These are phyloP conservation scores for Ogataea paradorogensis DNA, from an alignment of 805 yeast species.

Conservation along the genomic window DNA sequence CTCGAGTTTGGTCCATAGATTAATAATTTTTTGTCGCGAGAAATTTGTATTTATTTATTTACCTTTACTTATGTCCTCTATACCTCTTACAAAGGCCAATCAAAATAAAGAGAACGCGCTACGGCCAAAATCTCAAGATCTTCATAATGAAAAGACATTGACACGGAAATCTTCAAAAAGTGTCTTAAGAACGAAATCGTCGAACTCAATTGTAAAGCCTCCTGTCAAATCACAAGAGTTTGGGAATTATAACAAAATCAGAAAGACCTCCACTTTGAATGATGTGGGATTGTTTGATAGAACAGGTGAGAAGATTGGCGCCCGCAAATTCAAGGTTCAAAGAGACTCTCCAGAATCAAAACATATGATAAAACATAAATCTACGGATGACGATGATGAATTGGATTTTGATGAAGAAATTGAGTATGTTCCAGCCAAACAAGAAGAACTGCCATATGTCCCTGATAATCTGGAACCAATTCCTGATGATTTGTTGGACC, in stretches of 20 bases:
- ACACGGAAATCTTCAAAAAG: constrained; percentile 19
- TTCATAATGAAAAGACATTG: constrained; percentile 13
- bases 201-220: constrained; percentile 21
- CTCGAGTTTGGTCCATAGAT: not conserved
- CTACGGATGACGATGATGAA: constrained; percentile 1
- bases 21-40: constrained; percentile 6
- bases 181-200: constrained; percentile 26
- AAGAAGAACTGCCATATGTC: constrained; percentile 38
- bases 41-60: constrained; percentile 3
- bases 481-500: constrained; percentile 32
- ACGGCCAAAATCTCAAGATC: constrained; percentile 9
- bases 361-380: constrained; percentile 20
- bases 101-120: constrained; percentile 22
- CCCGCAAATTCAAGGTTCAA: constrained; percentile 33
- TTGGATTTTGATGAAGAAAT: constrained; percentile 38
- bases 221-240: constrained; percentile 10
- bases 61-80: constrained; percentile 14
- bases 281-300: constrained; percentile 3
- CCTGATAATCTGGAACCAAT: constrained; percentile 45
- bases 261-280: constrained; percentile 18
- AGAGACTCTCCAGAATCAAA: constrained; percentile 29
- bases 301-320: constrained; percentile 13
- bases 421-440: constrained; percentile 45
- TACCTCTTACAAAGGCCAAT: constrained; percentile 10
- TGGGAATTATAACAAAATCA: constrained; percentile 21